These are phyloP conservation scores for Camelina hispida DNA, from an alignment of 345 rosid genomes.

Conservation along the genomic window DNA sequence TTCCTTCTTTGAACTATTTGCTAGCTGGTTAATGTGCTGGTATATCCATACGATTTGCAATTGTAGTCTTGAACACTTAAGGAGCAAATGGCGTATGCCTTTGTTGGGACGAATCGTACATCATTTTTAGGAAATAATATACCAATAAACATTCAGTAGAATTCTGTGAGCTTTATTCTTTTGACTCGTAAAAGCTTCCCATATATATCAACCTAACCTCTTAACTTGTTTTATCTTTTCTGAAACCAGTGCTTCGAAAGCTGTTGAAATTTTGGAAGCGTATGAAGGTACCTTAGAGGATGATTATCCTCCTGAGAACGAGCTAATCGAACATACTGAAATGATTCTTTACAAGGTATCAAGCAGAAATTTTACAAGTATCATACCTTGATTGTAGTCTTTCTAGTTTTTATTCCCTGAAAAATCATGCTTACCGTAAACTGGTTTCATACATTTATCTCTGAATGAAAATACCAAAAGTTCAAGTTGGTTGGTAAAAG, in stretches of 20 bases:
- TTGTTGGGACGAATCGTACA: constrained; percentile 1
- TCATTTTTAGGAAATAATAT: constrained; percentile 26
- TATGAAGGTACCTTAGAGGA: constrained; percentile 99
- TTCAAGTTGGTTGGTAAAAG: constrained; percentile 15
- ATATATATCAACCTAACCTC: background rate
- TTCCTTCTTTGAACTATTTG: constrained; percentile 15
- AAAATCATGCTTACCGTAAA: background rate
- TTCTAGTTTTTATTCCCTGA: background rate
- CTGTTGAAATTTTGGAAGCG: constrained; percentile 97
- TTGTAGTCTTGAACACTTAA: constrained; percentile 1
- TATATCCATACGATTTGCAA: constrained; percentile 24
- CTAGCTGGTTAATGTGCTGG: constrained; percentile 15
- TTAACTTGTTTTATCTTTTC: background rate
- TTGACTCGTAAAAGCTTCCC: constrained; percentile 1
- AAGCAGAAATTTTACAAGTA: constrained; percentile 5
- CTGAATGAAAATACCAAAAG: background rate
- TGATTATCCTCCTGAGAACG: constrained; percentile 98
- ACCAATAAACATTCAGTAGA: constrained; percentile 14
- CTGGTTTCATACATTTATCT: constrained; percentile 1
- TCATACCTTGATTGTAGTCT: constrained; percentile 21
- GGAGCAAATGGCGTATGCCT: constrained; percentile 6
- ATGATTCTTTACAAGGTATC: constrained; percentile 97
- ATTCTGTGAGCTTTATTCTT: background rate
- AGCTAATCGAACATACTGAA: constrained; percentile 94
- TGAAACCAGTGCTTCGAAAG: constrained; percentile 75